Evolutionary conservation across 1,284 basidiomycete species (phyloP).

Genomic region (Ganoderma meredithae): DNA sequence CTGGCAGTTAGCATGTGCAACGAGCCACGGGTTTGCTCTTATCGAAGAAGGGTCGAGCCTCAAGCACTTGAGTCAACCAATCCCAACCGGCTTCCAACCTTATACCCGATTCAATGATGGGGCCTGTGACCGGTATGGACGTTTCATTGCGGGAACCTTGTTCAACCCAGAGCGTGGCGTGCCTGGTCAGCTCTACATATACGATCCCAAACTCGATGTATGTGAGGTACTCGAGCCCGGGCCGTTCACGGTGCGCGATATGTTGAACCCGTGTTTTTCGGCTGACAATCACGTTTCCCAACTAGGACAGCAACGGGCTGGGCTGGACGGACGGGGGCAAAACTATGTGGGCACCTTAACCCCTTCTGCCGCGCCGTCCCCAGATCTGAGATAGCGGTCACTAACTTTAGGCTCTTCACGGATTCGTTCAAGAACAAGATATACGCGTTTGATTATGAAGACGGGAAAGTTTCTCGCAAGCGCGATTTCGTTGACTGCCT

Average conservation of each 20-base stretch:
- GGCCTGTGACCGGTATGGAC: conserved; percentile 67
- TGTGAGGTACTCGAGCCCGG: conserved; percentile 65
- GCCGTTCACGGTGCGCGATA: conserved; percentile 63
- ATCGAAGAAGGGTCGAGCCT: conserved; percentile 52
- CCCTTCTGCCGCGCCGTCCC: conserved; percentile 25
- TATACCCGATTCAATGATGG: conserved; percentile 75
- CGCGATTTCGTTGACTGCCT: conserved; percentile 64
- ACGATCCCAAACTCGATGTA: conserved; percentile 56
- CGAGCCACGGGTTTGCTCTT: conserved; percentile 60
- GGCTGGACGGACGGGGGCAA: conserved; percentile 70
- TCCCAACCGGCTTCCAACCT: conserved; percentile 48
- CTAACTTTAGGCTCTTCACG: conserved; percentile 64
- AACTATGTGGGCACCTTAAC: conserved; percentile 54
- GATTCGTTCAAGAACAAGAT: conserved; percentile 69
- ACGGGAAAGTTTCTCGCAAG: conserved; percentile 61
- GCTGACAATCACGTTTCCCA: conserved; percentile 15
- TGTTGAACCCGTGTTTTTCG: conserved; percentile 12
- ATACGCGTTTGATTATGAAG: conserved; percentile 70
- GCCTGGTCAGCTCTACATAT: conserved; percentile 65
- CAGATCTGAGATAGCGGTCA: conserved; percentile 26
- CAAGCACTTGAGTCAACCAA: conserved; percentile 56
- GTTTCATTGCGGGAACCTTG: conserved; percentile 71
- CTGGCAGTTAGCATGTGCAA: conserved; percentile 60
- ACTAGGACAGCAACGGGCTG: conserved; percentile 68
- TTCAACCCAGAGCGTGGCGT: conserved; percentile 56